Evolutionary conservation across 2,329 filamentous ascomycete genomes (phyloP).

Genomic region (Blastomyces gilchristii): DNA sequence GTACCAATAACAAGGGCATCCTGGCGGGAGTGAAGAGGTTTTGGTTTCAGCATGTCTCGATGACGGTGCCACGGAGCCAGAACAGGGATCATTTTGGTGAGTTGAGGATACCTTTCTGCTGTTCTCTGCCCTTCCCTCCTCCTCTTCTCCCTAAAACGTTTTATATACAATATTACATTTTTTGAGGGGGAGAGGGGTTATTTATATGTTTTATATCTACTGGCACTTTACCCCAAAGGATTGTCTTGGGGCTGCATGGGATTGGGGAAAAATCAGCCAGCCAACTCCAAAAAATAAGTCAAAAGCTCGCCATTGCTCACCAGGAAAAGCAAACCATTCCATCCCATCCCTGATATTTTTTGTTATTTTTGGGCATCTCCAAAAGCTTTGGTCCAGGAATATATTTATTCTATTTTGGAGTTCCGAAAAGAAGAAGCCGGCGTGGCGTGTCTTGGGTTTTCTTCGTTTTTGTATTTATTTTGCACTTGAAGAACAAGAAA

Average conservation of each 20-base stretch:
- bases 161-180: too few relatives aligned
- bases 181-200: background rate
- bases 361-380: background rate
- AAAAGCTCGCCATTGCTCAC: background rate
- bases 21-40: slow-evolving; percentile 60
- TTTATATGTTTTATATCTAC: background rate
- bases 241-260: background rate
- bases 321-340: background rate
- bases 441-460: too few relatives aligned
- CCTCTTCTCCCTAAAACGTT: too few relatives aligned
- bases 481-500: too few relatives aligned
- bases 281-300: background rate
- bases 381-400: background rate
- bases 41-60: slow-evolving; percentile 56
- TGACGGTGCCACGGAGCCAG: slow-evolving; percentile 31
- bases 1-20: slow-evolving; percentile 36
- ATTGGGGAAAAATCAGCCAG: background rate
- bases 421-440: too few relatives aligned
- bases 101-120: slow-evolving; percentile 7
- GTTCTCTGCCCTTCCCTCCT: background rate
- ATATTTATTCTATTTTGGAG: too few relatives aligned
- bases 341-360: background rate
- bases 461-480: too few relatives aligned
- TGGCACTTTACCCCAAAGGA: background rate
- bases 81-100: slow-evolving; percentile 36